Evolutionary conservation across 2,329 filamentous ascomycete genomes (phyloP), one percentile per base, ranked within the genome.

Genomic region (Rutstroemia sp.): DNA sequence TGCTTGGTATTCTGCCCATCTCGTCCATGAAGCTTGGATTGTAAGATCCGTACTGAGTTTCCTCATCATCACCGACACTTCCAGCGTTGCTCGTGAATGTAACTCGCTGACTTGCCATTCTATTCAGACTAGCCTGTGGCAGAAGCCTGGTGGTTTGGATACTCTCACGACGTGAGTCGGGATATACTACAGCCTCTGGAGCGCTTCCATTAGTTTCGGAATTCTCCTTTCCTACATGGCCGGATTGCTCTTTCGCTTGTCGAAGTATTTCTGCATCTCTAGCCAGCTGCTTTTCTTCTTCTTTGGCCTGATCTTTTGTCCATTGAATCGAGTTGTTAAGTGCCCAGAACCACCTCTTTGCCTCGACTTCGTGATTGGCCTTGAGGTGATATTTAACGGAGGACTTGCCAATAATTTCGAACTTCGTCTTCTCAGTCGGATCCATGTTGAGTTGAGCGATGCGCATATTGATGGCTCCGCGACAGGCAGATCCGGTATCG

Each of bases 341-440:
- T 0, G 94, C 90, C 94, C 94, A 99, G 72, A 95, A 99, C 94
- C 94, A 99, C 55, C 94, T 83, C 73, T 99, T 99, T 5, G 94
- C 92, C 72, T 99, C 94, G 27, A 97, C 92, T 69, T 96, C 88
- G 72, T 99, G 94, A 67, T 99, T 99, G 0, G 94, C 94, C 72
- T 96, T 97, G 53, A 99, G 79, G 49, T 95, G 92, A 71, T 99
- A 99, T 73, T 96, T 99, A 70, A 99, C 94, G 0, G 92, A 97
- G 1, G 92, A 96, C 73, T 99, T 99, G 52, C 94, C 94, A 60
- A 92, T 90, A 53, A 99, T 97, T 69, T 99, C 94, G 67, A 99
- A 97, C 58, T 92, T 91, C 47, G 92, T 92, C 76, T 97, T 99
- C 70, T 99, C 94, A 64, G 96, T 91, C 0, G 92, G 81, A 68